Percentiles rank a stretch among this genome's conserved stretches.
Conservation (phyloP, 305 asterid species). For the Lippia alba region DNA sequence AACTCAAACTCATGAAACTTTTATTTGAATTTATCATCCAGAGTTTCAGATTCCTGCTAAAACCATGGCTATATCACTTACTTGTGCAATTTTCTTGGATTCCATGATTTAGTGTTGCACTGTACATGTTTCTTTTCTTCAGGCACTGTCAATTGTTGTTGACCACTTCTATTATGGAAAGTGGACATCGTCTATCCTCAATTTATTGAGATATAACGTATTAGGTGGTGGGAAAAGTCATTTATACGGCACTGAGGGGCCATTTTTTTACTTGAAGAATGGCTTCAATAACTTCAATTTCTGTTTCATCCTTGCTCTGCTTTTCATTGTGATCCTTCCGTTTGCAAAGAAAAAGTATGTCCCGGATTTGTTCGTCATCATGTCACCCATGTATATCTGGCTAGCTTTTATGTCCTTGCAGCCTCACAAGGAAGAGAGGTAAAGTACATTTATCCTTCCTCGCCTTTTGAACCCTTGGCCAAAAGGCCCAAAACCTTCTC, state of each 20-base stretch:
- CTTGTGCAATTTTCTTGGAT: constrained; percentile 27
- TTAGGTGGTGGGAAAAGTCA: constrained; percentile 98
- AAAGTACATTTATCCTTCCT: constrained; percentile 38
- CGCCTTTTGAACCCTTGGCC: background rate
- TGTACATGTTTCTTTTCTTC: constrained; percentile 34
- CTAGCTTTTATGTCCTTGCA: constrained; percentile 95
- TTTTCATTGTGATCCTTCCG: constrained; percentile 76
- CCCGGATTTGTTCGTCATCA: constrained; percentile 76
- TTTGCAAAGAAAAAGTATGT: constrained; percentile 75
- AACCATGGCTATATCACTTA: constrained; percentile 19
- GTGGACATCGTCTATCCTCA: constrained; percentile 93
- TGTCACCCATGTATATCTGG: constrained; percentile 93
- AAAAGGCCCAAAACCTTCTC: background rate
- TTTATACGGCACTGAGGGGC: constrained; percentile 90
- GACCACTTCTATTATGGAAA: constrained; percentile 78
- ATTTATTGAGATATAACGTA: constrained; percentile 84
- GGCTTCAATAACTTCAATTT: constrained; percentile 95
- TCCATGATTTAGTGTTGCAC: constrained; percentile 29
- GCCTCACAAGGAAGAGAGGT: constrained; percentile 99
- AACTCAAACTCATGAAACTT: constrained; percentile 23
- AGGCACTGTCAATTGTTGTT: constrained; percentile 77
- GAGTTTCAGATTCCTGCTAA: constrained; percentile 16
- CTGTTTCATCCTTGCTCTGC: constrained; percentile 86
- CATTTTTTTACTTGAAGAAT: constrained; percentile 79
- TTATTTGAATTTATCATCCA: background rate